phyloP scores from a whole-genome alignment of 1,284 basidiomycete species.

The Trichosporon asahii region DNA sequence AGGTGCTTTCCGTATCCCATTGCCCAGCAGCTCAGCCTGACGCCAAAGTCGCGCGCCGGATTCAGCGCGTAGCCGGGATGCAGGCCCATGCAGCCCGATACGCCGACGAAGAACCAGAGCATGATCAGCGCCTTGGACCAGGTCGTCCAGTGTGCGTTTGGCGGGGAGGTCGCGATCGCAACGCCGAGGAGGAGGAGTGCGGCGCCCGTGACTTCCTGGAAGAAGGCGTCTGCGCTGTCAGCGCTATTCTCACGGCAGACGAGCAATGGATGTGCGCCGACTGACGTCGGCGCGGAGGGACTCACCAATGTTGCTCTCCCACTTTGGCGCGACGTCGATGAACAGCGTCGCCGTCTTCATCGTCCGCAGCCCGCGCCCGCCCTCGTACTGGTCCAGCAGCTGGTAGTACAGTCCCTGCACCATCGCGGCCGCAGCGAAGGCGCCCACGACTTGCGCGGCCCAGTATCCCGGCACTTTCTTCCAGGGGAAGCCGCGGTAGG shows the following conservation, averaged over 20 bases:
- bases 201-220: slow-evolving; percentile 10
- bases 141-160: not conserved
- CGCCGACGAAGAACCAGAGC: slow-evolving; percentile 12
- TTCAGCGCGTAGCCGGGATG: slow-evolving; percentile 33
- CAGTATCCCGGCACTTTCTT: slow-evolving; percentile 36
- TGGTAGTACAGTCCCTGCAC: slow-evolving; percentile 30
- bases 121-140: slow-evolving; percentile 8
- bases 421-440: slow-evolving; percentile 30
- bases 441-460: slow-evolving; percentile 38
- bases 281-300: no score
- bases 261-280: no score
- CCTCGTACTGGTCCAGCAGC: slow-evolving; percentile 20
- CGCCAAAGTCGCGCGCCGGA: slow-evolving; percentile 38
- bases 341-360: slow-evolving; percentile 3
- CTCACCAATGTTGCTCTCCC: slow-evolving; percentile 7
- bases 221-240: slow-evolving; percentile 10
- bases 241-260: not conserved
- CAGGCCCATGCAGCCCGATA: slow-evolving; percentile 18
- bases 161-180: slow-evolving; percentile 7
- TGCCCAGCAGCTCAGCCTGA: slow-evolving; percentile 28
- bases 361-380: slow-evolving; percentile 13
- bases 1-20: slow-evolving; percentile 31
- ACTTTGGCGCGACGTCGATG: not conserved
- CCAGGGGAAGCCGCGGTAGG: slow-evolving; percentile 41
- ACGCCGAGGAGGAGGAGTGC: slow-evolving; percentile 11